A percentile compares a stretch with the other conserved stretches of the same genome.
phyloP scores from a whole-genome alignment of 306 rosid genomes.

The Pterocarpus santalinus region DNA sequence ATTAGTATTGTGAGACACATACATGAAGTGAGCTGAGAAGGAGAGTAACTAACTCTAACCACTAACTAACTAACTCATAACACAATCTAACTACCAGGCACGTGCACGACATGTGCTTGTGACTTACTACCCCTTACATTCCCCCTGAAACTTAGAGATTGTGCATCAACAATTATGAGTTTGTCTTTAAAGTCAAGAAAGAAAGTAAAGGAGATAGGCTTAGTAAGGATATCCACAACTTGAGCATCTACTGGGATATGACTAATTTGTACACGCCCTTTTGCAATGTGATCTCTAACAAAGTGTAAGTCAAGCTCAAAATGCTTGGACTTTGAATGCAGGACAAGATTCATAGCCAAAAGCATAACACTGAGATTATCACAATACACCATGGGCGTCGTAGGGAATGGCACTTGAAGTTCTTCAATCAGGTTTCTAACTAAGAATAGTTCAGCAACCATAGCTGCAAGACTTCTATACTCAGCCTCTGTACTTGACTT shows the following conservation, averaged over 20 bases:
- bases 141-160: too few species aligned
- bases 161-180: background rate
- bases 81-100: too few species aligned
- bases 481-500: background rate
- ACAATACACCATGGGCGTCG: background rate
- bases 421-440: background rate
- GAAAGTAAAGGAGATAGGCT: too few species aligned
- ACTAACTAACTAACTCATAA: too few species aligned
- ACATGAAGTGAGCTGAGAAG: too few species aligned
- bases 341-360: too few species aligned
- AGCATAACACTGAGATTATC: background rate
- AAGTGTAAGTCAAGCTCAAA: background rate
- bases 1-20: too few species aligned
- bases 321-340: background rate
- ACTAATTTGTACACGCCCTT: background rate
- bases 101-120: too few species aligned
- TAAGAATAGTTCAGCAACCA: too few species aligned
- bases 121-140: too few species aligned
- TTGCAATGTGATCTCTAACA: background rate
- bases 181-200: background rate
- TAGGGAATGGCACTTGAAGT: too few species aligned
- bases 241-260: background rate
- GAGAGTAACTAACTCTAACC: too few species aligned
- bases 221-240: background rate
- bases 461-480: background rate